Evolutionary conservation across 768 basidiomycete species (phyloP), one percentile per base, ranked within the genome.

Genomic region (Kwoniella newhampshirensis): DNA sequence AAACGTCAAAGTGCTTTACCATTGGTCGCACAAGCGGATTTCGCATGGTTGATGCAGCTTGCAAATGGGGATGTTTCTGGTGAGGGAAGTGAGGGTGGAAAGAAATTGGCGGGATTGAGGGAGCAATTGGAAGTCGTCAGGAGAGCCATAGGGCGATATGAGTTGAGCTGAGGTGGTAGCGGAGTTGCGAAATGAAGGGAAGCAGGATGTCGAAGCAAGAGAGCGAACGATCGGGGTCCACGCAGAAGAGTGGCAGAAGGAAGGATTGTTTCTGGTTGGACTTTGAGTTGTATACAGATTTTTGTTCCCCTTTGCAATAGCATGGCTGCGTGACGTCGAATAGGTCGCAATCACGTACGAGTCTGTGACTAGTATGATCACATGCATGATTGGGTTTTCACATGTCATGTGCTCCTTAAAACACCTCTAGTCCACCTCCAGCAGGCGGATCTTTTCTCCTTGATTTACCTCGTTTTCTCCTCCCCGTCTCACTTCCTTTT

Each of bases 1-100:
- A 59, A 79, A 74, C 67, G 80, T 66, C 61, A 77, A 71, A 52
- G 82, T 81, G 17, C 80, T 81, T 79, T 98, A 39, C 86, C 94
- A 0, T 81, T 94, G 2, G 82, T 84, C 28, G 85, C 85, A 1
- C 93, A 94, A 72, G 91, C 92, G 1, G 93, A 98, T 75, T 93
- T 96, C 72, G 84, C 82, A 0, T 94, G 86, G 75, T 80, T 98
- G 42, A 80, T 83, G 37, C 64, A 55, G 53, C 30, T 68, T 18
- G 45, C 47, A 8, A 25, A 40, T 39, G 36, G 44, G 30, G 26
- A 15, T 17, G 9, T 21, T 54, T 11, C 9, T 12, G 20, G 9
- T 12, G 42, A 44, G 30, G 35, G 12, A 12, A 44, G 25, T 9
- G 45, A 32, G 3, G 45, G 23, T 18, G 20, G n/a, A 39, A 8